Conservation (phyloP, 257 asterid genomes). For the Solanum pinnatisectum region DNA sequence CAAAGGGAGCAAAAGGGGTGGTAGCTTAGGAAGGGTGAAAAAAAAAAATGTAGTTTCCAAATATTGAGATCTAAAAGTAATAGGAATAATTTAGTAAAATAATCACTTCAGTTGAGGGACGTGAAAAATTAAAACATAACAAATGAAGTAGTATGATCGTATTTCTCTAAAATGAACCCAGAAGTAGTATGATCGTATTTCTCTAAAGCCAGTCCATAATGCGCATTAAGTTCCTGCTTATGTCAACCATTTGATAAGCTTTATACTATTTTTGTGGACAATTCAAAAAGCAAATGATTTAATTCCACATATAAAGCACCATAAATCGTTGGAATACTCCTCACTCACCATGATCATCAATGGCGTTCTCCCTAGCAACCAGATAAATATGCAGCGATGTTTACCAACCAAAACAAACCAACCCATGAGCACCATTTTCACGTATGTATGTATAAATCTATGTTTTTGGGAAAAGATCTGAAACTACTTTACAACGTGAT, state of each 20-base stretch:
- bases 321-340: neutral
- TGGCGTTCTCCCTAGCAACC: neutral
- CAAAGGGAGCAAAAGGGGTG: too few species aligned
- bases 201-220: neutral
- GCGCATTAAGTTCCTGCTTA: neutral
- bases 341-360: neutral
- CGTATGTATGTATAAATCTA: neutral
- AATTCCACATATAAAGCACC: neutral
- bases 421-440: neutral
- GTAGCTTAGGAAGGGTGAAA: too few species aligned
- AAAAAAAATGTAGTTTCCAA: neutral
- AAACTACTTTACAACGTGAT: conserved; percentile 9
- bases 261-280: neutral
- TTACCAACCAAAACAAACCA: neutral
- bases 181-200: neutral
- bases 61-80: neutral
- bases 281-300: neutral
- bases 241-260: neutral
- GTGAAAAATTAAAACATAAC: neutral
- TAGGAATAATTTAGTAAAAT: neutral
- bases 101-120: neutral
- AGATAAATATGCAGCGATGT: neutral
- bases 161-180: neutral
- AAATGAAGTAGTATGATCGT: neutral
- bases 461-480: neutral